Base-by-base conservation (phyloP, 2,329 filamentous ascomycete genomes). In the Aquanectria penicillioides region DNA sequence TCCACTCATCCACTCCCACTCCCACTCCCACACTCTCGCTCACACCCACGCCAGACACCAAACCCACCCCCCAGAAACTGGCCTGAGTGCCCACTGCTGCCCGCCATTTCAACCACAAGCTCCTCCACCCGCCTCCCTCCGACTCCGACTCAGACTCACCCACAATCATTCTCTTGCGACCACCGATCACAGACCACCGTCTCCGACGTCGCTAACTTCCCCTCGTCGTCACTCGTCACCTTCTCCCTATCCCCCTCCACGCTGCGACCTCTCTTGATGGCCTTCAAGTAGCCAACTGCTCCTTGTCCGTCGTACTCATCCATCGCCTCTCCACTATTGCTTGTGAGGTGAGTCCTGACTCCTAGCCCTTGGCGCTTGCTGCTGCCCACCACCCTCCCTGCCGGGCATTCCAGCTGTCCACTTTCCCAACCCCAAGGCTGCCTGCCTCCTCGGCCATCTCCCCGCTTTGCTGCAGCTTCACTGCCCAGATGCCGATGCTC, bases 91-190 rank as follows among this genome's bases (percentile, higher is more conserved):
- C 38, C 50, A 29, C 49, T 53, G 62, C 49, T 53, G 62, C 67
- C 67, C 64, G 51, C 67, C 67, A 69, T 70, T 70, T 69, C 67
- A 66, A 66, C 64, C 67, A 63, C 59, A 62, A 66, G 62, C 63
- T 46, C 60, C 57, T 63, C 56, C 64, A 38, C 64, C 59, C 61
- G 49, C 59, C 63, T 68, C 62, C 59, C 63, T 66, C 63, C 58
- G 62, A 61, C 54, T 67, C 57, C 53, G 62, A 65, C 67, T 66
- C 62, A 66, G 59, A 68, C 65, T 61, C 52, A 53, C 54, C 44
- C 64, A 66, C 67, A 64, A 60, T 57, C 59, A 37, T 62, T 57
- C 66, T 60, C 59, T 66, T 64, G 57, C 57, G 63, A 61, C 57
- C 54, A 61, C 40, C 40, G 38, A 46, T 23, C 38, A 53, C 40